Evolutionary conservation across 2,329 filamentous ascomycete genomes (phyloP).

Genomic region (Fusarium nematophilum): DNA sequence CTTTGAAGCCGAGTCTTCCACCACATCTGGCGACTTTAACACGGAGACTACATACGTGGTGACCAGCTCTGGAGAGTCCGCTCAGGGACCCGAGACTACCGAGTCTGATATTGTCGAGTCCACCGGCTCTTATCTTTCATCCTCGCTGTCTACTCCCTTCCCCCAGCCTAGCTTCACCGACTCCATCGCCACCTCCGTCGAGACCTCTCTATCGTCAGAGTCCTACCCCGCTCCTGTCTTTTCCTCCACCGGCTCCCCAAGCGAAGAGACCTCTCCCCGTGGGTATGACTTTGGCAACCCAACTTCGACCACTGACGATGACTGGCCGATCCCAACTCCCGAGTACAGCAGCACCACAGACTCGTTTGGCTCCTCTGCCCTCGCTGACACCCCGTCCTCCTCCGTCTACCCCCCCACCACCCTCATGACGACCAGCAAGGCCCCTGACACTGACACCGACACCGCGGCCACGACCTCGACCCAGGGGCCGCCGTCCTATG

Average conservation of each 20-base stretch:
- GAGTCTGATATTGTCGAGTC: background rate
- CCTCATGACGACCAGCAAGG: conserved; percentile 39
- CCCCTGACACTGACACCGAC: conserved; percentile 1
- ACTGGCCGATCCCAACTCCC: conserved; percentile 16
- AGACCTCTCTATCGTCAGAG: background rate
- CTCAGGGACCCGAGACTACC: background rate
- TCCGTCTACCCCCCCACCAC: conserved; percentile 34
- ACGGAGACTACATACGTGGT: background rate
- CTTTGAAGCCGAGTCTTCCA: background rate
- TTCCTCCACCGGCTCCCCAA: background rate
- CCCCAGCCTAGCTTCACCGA: background rate
- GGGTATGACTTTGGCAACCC: conserved; percentile 30
- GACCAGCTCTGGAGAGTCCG: conserved; percentile 2
- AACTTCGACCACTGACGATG: conserved; percentile 4
- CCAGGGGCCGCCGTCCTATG: background rate
- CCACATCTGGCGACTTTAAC: background rate
- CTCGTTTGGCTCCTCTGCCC: conserved; percentile 21
- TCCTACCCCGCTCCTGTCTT: background rate
- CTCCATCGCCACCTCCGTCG: background rate
- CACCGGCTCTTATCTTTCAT: background rate
- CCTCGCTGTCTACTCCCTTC: background rate
- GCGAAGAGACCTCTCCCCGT: conserved; percentile 6
- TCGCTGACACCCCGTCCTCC: conserved; percentile 14
- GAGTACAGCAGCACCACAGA: background rate
- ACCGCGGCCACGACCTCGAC: conserved; percentile 1